phyloP scores from a whole-genome alignment of 2,329 filamentous ascomycete species.

The Phaeophleospora eucalypticola region DNA sequence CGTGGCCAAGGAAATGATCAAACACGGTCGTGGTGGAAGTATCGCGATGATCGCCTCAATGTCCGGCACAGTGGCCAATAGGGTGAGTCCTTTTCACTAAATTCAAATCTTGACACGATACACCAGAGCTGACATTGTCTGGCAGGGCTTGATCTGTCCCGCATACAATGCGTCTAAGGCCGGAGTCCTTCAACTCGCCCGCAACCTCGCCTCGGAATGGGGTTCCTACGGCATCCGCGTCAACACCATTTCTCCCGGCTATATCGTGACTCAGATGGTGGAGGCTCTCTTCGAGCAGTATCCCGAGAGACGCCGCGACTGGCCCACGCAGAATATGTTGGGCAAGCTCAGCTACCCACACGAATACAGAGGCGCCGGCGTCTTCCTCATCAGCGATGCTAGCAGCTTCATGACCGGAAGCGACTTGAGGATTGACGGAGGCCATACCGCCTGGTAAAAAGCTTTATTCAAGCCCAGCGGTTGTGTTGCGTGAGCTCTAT shows the following conservation, averaged over 20 bases:
- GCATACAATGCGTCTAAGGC: conserved; percentile 76
- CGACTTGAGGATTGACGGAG: conserved; percentile 53
- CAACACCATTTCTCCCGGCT: conserved; percentile 76
- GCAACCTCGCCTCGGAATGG: conserved; percentile 71
- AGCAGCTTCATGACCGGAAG: conserved; percentile 55
- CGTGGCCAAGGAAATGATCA: conserved; percentile 61
- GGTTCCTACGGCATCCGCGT: conserved; percentile 66
- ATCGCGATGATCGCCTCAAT: conserved; percentile 62
- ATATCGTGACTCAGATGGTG: conserved; percentile 81
- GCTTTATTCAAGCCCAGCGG: neutral
- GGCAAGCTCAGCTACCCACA: conserved; percentile 39
- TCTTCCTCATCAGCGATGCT: conserved; percentile 38
- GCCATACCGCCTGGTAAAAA: conserved; percentile 50
- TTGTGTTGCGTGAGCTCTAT: neutral
- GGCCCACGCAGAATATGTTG: conserved; percentile 85
- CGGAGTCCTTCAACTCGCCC: conserved; percentile 65
- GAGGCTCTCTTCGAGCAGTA: conserved; percentile 71
- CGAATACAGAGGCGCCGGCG: conserved; percentile 37
- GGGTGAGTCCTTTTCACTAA: conserved; percentile 51
- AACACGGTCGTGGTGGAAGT: conserved; percentile 55
- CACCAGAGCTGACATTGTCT: conserved; percentile 14
- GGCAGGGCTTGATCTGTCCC: conserved; percentile 59
- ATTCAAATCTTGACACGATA: neutral
- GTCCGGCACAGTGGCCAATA: conserved; percentile 58
- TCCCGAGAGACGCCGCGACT: conserved; percentile 62